Conservation (phyloP, 2,329 filamentous ascomycete genomes). For the Pseudogymnoascus sp. region DNA sequence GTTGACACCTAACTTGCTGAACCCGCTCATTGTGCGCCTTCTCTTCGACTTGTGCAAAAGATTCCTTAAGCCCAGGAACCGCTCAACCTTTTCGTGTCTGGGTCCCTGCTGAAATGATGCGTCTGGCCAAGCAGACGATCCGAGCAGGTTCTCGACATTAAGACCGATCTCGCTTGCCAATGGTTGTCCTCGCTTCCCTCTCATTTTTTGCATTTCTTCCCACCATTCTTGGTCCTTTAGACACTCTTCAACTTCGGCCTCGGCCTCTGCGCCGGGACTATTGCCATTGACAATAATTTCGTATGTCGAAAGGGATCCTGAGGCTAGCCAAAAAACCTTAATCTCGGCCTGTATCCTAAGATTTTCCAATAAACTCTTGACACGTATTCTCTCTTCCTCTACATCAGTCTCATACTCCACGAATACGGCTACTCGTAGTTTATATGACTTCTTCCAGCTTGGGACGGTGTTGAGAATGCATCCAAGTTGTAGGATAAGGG, state of each 20-base stretch:
- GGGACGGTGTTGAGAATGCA: constrained; percentile 77
- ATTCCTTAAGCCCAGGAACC: constrained; percentile 51
- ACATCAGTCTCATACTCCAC: constrained; percentile 84
- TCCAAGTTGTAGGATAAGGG: constrained; percentile 77
- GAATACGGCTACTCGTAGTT: constrained; percentile 71
- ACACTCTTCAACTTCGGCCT: constrained; percentile 54
- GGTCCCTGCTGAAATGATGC: constrained; percentile 43
- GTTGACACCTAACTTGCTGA: constrained; percentile 50
- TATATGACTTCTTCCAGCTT: constrained; percentile 67
- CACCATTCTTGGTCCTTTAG: constrained; percentile 74
- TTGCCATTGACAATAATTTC: constrained; percentile 70
- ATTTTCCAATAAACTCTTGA: constrained; percentile 68
- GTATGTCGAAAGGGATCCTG: constrained; percentile 63
- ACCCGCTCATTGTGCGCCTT: constrained; percentile 24
- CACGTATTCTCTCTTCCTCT: constrained; percentile 64
- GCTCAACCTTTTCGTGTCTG: constrained; percentile 31
- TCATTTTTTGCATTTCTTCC: constrained; percentile 58
- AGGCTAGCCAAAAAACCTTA: constrained; percentile 73
- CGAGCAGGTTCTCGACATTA: constrained; percentile 36
- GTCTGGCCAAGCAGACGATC: constrained; percentile 40
- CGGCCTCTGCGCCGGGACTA: constrained; percentile 43
- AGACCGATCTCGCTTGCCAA: constrained; percentile 34
- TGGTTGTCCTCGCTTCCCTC: constrained; percentile 30
- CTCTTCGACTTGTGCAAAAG: constrained; percentile 50
- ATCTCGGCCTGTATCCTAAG: constrained; percentile 73